Conservation (phyloP, 306 rosid genomes). For the Purshia tridentata region DNA sequence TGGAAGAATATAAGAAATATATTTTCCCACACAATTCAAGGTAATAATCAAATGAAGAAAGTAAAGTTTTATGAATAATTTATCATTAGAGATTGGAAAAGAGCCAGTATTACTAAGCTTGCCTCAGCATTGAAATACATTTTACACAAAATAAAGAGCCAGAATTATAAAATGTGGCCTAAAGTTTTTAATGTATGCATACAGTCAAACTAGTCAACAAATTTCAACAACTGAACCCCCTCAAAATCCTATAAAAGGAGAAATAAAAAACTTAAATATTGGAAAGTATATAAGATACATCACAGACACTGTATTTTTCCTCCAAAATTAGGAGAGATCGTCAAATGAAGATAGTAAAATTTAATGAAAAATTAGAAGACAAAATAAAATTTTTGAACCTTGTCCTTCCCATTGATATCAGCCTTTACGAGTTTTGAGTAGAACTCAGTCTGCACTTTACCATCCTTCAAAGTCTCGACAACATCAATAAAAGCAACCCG, state of each 20-base stretch:
- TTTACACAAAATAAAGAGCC: neutral
- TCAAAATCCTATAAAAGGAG: neutral
- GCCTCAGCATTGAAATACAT: too few species aligned
- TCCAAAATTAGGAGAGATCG: too few species aligned
- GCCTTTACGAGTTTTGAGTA: slow-evolving; percentile 91
- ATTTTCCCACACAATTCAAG: too few species aligned
- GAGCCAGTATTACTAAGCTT: neutral
- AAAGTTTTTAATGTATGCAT: neutral
- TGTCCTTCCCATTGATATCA: slow-evolving; percentile 87
- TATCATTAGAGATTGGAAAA: neutral
- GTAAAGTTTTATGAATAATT: neutral
- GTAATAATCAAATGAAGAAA: too few species aligned
- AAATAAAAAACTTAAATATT: too few species aligned
- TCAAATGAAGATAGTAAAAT: too few species aligned
- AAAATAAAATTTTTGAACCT: slow-evolving; percentile 49
- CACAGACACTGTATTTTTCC: too few species aligned
- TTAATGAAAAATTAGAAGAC: neutral
- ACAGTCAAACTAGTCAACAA: neutral
- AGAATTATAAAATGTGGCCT: neutral
- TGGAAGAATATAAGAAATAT: neutral
- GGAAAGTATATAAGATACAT: too few species aligned
- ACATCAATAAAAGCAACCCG: slow-evolving; percentile 90
- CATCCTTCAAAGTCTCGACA: slow-evolving; percentile 76
- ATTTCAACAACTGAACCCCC: neutral
- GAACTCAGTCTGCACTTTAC: slow-evolving; percentile 63